Conservation (phyloP, 768 basidiomycete genomes). For the Peribolospora kevripleyi region DNA sequence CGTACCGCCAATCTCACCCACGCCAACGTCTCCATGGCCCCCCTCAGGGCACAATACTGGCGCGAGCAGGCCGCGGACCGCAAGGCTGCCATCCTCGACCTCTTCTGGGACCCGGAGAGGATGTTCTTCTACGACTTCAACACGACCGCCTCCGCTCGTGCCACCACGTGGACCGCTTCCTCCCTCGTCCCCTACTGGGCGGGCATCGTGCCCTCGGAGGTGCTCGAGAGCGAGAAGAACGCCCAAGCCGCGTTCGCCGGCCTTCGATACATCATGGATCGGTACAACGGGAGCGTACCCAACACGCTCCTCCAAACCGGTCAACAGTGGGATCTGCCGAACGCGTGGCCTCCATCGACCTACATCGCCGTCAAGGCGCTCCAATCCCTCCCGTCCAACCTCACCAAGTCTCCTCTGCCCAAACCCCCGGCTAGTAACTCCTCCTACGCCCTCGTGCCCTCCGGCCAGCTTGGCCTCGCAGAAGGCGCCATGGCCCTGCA, state of each 20-base stretch:
- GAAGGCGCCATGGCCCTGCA: slow-evolving; percentile 51
- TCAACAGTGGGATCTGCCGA: slow-evolving; percentile 50
- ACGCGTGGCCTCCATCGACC: slow-evolving; percentile 57
- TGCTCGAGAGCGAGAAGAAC: slow-evolving; percentile 32
- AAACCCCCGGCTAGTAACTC: slow-evolving; percentile 27
- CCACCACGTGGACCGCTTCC: slow-evolving; percentile 27
- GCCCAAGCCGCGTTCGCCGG: slow-evolving; percentile 51
- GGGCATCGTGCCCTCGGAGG: slow-evolving; percentile 51
- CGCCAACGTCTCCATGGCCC: not conserved
- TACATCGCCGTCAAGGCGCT: slow-evolving; percentile 56
- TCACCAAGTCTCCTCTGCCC: slow-evolving; percentile 32
- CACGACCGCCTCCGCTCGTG: slow-evolving; percentile 38
- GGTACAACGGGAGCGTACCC: slow-evolving; percentile 67
- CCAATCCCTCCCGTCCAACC: slow-evolving; percentile 42
- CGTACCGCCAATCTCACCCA: not conserved
- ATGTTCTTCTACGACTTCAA: slow-evolving; percentile 87
- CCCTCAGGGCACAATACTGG: slow-evolving; percentile 1
- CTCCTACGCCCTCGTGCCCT: slow-evolving; percentile 44
- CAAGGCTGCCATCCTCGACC: slow-evolving; percentile 50
- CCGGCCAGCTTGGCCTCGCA: slow-evolving; percentile 55
- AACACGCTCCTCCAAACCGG: slow-evolving; percentile 53
- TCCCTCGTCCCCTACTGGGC: slow-evolving; percentile 48
- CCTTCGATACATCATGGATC: slow-evolving; percentile 50
- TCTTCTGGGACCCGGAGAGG: slow-evolving; percentile 58
- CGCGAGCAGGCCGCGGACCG: slow-evolving; percentile 18